Percentiles rank a stretch among this genome's conserved stretches.
Evolutionary conservation across 2,329 filamentous ascomycete genomes (phyloP).

Genomic region (Aureobasidium sp.): DNA sequence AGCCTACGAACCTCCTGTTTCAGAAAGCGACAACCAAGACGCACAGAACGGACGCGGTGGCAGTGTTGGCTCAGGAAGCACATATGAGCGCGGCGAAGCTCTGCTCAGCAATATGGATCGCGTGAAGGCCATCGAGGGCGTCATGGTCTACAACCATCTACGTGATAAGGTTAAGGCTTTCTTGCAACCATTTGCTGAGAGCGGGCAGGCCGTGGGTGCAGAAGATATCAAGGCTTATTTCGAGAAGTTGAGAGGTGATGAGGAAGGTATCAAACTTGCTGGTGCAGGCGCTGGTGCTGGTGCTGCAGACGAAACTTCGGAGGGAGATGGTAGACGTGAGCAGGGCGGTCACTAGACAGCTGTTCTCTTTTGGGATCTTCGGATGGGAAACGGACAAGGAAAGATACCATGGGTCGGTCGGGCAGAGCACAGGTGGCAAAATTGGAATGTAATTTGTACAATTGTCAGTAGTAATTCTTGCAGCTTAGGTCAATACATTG

Average conservation of each 20-base stretch:
- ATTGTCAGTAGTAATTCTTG: not conserved
- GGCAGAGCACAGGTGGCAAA: not conserved
- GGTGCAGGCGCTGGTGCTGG: slow-evolving; percentile 42
- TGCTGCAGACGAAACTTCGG: slow-evolving; percentile 22
- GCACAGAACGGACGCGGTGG: slow-evolving; percentile 43
- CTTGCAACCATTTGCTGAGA: slow-evolving; percentile 87
- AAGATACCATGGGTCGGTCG: not conserved
- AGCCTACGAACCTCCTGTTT: slow-evolving; percentile 84
- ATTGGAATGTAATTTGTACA: not conserved
- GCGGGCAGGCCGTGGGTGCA: slow-evolving; percentile 75
- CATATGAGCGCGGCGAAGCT: slow-evolving; percentile 87
- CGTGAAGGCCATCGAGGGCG: slow-evolving; percentile 83
- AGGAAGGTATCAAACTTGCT: slow-evolving; percentile 59
- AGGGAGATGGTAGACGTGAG: slow-evolving; percentile 8
- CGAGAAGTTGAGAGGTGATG: slow-evolving; percentile 85
- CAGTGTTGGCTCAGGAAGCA: slow-evolving; percentile 64
- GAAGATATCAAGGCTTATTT: slow-evolving; percentile 98
- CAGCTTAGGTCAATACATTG: not conserved
- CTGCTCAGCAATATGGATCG: slow-evolving; percentile 87
- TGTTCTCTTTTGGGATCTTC: not conserved
- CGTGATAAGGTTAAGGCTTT: slow-evolving; percentile 96
- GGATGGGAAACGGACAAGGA: not conserved
- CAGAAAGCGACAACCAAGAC: slow-evolving; percentile 42
- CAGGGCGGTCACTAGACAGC: slow-evolving; percentile 15
- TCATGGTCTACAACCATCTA: slow-evolving; percentile 96